These are phyloP conservation scores for Lachancea quebecensis DNA, from an alignment of 805 yeast genomes.

Conservation along the genomic window DNA sequence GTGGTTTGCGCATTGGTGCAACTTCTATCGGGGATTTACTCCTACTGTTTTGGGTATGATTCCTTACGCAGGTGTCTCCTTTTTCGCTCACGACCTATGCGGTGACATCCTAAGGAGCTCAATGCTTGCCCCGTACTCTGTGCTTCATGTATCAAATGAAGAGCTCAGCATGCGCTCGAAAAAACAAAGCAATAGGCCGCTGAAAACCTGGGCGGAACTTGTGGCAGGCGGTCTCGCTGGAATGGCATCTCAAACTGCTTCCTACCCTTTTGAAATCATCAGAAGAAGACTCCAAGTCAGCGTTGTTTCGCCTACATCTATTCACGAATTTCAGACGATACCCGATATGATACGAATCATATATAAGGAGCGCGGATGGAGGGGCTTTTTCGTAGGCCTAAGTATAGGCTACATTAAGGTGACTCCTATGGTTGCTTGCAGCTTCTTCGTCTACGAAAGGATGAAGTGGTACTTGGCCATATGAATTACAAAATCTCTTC, in stretches of 20 bases:
- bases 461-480: slow-evolving; percentile 66
- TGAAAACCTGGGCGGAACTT: slow-evolving; percentile 86
- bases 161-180: slow-evolving; percentile 17
- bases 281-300: slow-evolving; percentile 95
- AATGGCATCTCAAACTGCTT: slow-evolving; percentile 89
- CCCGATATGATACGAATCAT: slow-evolving; percentile 43
- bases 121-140: slow-evolving; percentile 47
- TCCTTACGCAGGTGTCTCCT: slow-evolving; percentile 97
- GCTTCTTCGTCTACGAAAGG: slow-evolving; percentile 90
- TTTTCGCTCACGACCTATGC: slow-evolving; percentile 84
- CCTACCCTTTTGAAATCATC: slow-evolving; percentile 93
- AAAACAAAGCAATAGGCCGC: slow-evolving; percentile 46
- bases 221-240: slow-evolving; percentile 96
- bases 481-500: slow-evolving; percentile 17
- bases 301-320: slow-evolving; percentile 60
- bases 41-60: slow-evolving; percentile 94
- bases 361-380: slow-evolving; percentile 65
- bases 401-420: slow-evolving; percentile 94
- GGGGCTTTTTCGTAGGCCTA: slow-evolving; percentile 90
- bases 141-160: slow-evolving; percentile 20
- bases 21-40: slow-evolving; percentile 89
- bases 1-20: slow-evolving; percentile 37
- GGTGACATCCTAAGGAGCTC: slow-evolving; percentile 80
- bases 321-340: slow-evolving; percentile 29
- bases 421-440: slow-evolving; percentile 94